Base-by-base conservation (phyloP, 257 asterid genomes). In the Solanum peruvianum region DNA sequence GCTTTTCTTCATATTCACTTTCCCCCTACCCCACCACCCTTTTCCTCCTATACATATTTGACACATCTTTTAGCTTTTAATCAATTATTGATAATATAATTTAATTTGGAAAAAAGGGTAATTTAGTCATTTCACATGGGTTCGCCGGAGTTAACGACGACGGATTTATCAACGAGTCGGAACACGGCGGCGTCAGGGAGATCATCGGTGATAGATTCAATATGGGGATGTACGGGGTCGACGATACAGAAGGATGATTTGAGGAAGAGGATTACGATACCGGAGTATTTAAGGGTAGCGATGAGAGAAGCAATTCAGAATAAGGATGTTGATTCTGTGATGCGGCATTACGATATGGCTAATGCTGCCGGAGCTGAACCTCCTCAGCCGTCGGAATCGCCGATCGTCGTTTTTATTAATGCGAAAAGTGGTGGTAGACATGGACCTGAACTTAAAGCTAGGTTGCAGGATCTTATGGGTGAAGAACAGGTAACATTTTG, bases 341-440 rank as follows among this genome's bases (percentile, higher is more conserved):
- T 81, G 47, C 89, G 75, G 69, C 90, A 76, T 29, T 90, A 87
- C 76, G 93, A 94, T 47, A 87, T 88, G 84, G 94, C 95, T 70
- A 87, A 82, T 73, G 90, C 85, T 39, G 91, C 62, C 2, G 92
- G 91, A 9, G 91, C 87, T 56, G 93, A 90, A 87, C 67, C 88
- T 66, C 81, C 33, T 1, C 87, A 56, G 72, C 86, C 93, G 11
- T 90, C 97, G 3, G 99, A 94, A 93, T 92, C 93, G 71, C 98
- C 99, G 47, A 71, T 95, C 70, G 94, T 97, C 1, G 99, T 95
- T 21, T 97, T 97, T 84, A 89, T 97, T 58, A 97, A 97, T 92
- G 93, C 98, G 7, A 94, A 85, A 88, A 97, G 99, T 62, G 99
- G 99, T 11, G 99, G 99, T 0, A 93, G 99, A 14, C 99, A 97